A percentile compares a stretch with the other conserved stretches of the same genome.
These are phyloP conservation scores for Globisporangium cystogenes DNA, from an alignment of 352 stramenopile genomes.

Conservation along the genomic window DNA sequence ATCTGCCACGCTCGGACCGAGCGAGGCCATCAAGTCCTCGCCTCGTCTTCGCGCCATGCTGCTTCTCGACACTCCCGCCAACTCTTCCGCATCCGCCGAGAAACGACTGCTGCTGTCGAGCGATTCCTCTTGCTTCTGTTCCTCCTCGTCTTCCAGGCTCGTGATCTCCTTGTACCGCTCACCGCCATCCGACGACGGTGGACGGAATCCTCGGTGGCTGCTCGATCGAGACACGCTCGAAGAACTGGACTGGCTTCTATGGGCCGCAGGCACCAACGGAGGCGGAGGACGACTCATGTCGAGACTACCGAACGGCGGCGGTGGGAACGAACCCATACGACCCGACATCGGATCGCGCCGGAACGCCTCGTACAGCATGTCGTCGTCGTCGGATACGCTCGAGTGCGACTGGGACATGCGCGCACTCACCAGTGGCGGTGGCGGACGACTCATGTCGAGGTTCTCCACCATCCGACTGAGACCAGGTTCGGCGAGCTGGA, in stretches of 20 bases:
- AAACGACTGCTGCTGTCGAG: constrained; percentile 10
- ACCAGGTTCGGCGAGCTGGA: constrained; percentile 25
- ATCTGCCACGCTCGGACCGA: background rate
- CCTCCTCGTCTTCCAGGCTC: constrained; percentile 16
- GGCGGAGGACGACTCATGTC: constrained; percentile 35
- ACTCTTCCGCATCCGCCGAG: background rate
- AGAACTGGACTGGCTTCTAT: constrained; percentile 4
- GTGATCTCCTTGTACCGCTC: background rate
- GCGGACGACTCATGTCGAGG: constrained; percentile 1
- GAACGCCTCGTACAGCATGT: constrained; percentile 11
- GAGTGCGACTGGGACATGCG: background rate
- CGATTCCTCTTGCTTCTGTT: constrained; percentile 16
- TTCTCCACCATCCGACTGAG: constrained; percentile 23
- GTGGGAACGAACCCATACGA: constrained; percentile 20
- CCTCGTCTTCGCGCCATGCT: background rate
- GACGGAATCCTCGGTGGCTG: background rate
- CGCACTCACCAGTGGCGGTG: no score
- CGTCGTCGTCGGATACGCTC: constrained; percentile 4
- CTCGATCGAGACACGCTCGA: constrained; percentile 3
- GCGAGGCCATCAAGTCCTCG: background rate
- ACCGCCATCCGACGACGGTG: background rate
- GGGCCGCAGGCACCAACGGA: constrained; percentile 1
- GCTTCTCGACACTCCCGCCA: background rate
- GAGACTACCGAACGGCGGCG: constrained; percentile 27
- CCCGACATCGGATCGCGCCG: constrained; percentile 9